These are phyloP conservation scores for Plasmopara viticola DNA, from an alignment of 352 stramenopile genomes.

Conservation along the genomic window DNA sequence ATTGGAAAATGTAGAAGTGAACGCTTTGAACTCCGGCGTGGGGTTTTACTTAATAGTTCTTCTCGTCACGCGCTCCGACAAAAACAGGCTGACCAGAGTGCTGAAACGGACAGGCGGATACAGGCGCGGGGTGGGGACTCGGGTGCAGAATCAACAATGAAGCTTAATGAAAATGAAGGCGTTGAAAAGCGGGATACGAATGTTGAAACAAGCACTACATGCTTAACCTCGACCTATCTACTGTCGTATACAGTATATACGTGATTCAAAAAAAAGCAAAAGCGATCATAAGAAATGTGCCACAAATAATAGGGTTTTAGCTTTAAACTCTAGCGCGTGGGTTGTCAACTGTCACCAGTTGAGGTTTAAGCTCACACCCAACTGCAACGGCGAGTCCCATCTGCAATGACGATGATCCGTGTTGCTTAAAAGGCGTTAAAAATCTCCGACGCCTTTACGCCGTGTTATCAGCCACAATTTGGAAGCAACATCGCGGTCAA, in stretches of 20 bases:
- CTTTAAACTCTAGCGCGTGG: not conserved
- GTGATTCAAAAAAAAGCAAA: not conserved
- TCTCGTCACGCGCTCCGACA: constrained; percentile 15
- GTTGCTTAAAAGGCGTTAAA: constrained; percentile 5
- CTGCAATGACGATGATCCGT: constrained; percentile 16
- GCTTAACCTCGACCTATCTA: not conserved
- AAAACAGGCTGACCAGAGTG: constrained; percentile 12
- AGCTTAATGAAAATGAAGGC: constrained; percentile 1
- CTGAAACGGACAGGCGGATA: constrained; percentile 21
- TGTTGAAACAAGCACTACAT: not conserved
- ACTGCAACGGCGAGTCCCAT: constrained; percentile 28
- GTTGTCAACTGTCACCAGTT: constrained; percentile 24
- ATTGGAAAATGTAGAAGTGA: constrained; percentile 26
- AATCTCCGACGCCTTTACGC: constrained; percentile 12
- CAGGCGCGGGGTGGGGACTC: constrained; percentile 8
- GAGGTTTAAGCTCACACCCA: constrained; percentile 14
- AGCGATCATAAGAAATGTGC: constrained; percentile 15
- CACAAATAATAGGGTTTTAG: constrained; percentile 15
- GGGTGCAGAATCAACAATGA: constrained; percentile 54
- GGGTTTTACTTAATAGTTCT: constrained; percentile 3
- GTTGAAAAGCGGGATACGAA: constrained; percentile 1
- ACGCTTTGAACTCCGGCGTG: constrained; percentile 1
- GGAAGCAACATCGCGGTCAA: constrained; percentile 6
- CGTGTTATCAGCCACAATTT: not conserved
- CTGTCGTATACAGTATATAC: not conserved